phyloP scores from a whole-genome alignment of 495 filamentous ascomycete species.

The Penicillium mononematosum region DNA sequence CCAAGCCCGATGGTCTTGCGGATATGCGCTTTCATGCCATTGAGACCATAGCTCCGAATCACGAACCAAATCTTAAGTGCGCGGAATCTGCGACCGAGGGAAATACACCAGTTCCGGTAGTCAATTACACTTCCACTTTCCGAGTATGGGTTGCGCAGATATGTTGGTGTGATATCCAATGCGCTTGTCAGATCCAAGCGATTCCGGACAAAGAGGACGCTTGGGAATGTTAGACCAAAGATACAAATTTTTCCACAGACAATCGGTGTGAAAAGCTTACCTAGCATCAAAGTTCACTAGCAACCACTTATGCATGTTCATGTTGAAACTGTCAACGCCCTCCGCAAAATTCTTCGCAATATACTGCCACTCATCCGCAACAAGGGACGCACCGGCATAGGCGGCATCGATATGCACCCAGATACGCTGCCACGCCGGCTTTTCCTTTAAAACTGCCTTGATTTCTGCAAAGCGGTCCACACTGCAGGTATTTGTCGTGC shows the following conservation, averaged over 20 bases:
- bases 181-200: conserved; percentile 73
- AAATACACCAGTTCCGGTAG: conserved; percentile 98
- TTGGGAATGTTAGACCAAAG: conserved; percentile 26
- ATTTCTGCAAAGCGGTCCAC: conserved; percentile 78
- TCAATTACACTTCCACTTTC: conserved; percentile 87
- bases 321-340: conserved; percentile 81
- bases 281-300: conserved; percentile 91
- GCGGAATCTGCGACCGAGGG: conserved; percentile 88
- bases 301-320: conserved; percentile 99
- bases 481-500: conserved; percentile 85
- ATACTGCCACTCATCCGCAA: conserved; percentile 77
- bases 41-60: conserved; percentile 78
- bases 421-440: conserved; percentile 55
- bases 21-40: conserved; percentile 73
- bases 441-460: conserved; percentile 59
- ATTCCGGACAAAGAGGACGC: conserved; percentile 73
- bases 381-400: conserved; percentile 82
- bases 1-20: conserved; percentile 64
- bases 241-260: background rate
- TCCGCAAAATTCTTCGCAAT: conserved; percentile 58
- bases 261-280: conserved; percentile 26
- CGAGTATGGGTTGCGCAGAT: conserved; percentile 75
- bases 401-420: conserved; percentile 99
- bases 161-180: conserved; percentile 78
- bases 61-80: conserved; percentile 98